These are phyloP conservation scores for Tulasnella sp. DNA, from an alignment of 768 basidiomycete species.

Conservation along the genomic window DNA sequence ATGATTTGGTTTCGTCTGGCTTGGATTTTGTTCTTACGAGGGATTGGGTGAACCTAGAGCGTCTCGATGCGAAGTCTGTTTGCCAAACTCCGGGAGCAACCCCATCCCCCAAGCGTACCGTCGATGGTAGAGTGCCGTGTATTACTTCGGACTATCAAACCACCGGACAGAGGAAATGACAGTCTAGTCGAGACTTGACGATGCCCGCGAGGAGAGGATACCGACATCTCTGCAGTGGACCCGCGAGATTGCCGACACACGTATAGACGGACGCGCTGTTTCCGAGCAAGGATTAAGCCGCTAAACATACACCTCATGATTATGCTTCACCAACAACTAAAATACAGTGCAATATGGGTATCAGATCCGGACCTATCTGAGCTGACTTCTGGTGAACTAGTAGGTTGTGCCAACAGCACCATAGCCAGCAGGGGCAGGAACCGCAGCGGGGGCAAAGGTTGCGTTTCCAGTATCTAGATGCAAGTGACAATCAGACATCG, in stretches of 20 bases:
- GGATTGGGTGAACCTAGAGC: no score
- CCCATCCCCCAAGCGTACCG: no score
- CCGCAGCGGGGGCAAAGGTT: neutral
- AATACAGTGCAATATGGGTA: neutral
- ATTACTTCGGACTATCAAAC: no score
- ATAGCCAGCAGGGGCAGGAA: neutral
- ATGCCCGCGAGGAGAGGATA: no score
- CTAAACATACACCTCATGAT: neutral
- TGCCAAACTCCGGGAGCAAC: no score
- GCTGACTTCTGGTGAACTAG: neutral
- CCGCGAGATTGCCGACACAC: no score
- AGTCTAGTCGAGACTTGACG: no score
- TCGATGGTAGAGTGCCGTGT: no score
- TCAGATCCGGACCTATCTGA: neutral
- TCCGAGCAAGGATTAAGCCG: no score
- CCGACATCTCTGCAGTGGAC: no score
- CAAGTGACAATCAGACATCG: neutral
- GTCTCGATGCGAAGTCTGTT: neutral
- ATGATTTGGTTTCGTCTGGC: neutral
- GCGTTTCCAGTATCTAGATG: neutral
- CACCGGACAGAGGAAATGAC: no score
- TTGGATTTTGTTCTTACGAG: neutral
- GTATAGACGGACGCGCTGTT: no score
- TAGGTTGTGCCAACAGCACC: neutral
- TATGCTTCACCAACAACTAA: neutral